Percentiles rank a stretch among this genome's conserved stretches.
Conservation (phyloP, 495 filamentous ascomycete genomes). For the Penicillium arizonense region DNA sequence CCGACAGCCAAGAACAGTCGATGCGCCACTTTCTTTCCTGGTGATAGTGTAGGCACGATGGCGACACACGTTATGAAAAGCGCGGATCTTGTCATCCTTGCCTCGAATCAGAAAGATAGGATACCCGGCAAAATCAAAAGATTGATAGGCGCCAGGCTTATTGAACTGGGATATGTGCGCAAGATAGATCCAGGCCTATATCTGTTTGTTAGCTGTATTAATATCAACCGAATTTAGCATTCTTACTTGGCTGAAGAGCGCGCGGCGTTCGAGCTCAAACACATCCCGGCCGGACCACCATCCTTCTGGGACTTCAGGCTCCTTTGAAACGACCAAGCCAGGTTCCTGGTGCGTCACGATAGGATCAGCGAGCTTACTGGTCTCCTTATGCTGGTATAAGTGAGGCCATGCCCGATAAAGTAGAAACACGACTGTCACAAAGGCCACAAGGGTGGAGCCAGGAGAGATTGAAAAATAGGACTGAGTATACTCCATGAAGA, state of each 20-base stretch:
- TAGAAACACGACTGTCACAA: slow-evolving; percentile 15
- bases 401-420: slow-evolving; percentile 9
- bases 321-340: slow-evolving; percentile 28
- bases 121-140: slow-evolving; percentile 47
- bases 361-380: not conserved
- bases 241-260: slow-evolving; percentile 49
- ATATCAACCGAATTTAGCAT: not conserved
- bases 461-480: slow-evolving; percentile 11
- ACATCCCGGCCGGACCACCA: slow-evolving; percentile 45
- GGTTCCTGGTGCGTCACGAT: not conserved
- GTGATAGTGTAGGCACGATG: slow-evolving; percentile 58
- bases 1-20: slow-evolving; percentile 52
- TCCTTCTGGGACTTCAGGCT: slow-evolving; percentile 39
- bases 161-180: slow-evolving; percentile 44
- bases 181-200: slow-evolving; percentile 48
- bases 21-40: slow-evolving; percentile 46
- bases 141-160: slow-evolving; percentile 50
- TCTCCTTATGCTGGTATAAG: slow-evolving; percentile 2
- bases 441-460: slow-evolving; percentile 12
- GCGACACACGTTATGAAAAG: slow-evolving; percentile 60
- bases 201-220: not conserved
- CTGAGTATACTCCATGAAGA: slow-evolving; percentile 16
- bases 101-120: slow-evolving; percentile 48
- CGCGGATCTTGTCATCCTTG: slow-evolving; percentile 49
- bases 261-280: slow-evolving; percentile 52